A percentile compares a stretch with the other conserved stretches of the same genome.
These are phyloP conservation scores for Coemansia sp. DNA, from an alignment of 192 early-diverging fungal species.

Conservation along the genomic window DNA sequence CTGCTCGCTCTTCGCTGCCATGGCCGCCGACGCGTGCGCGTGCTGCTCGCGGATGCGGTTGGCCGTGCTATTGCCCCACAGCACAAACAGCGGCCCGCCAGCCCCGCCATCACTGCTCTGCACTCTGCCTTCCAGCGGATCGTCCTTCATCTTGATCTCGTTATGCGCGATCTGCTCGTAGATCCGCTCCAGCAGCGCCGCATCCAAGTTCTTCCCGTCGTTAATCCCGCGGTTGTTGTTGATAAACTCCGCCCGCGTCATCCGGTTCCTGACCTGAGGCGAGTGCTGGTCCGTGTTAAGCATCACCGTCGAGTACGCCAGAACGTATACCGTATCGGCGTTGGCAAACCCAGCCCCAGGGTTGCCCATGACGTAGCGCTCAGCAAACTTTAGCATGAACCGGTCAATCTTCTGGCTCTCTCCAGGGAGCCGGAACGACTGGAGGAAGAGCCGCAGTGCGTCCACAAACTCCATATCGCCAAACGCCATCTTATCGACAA, in stretches of 20 bases:
- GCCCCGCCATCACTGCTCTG: slow-evolving; percentile 52
- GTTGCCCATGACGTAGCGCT: slow-evolving; percentile 86
- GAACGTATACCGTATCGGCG: slow-evolving; percentile 91
- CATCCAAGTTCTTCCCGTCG: slow-evolving; percentile 78
- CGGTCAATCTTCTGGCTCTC: slow-evolving; percentile 97
- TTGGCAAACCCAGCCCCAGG: slow-evolving; percentile 77
- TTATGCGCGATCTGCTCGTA: slow-evolving; percentile 81
- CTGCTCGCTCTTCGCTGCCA: slow-evolving; percentile 74
- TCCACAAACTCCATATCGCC: slow-evolving; percentile 70
- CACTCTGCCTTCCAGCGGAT: slow-evolving; percentile 53
- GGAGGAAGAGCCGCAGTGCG: slow-evolving; percentile 82
- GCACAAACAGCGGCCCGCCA: slow-evolving; percentile 39
- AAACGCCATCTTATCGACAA: slow-evolving; percentile 92
- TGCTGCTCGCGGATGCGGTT: slow-evolving; percentile 60
- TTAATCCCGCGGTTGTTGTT: slow-evolving; percentile 94
- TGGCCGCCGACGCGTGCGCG: slow-evolving; percentile 64
- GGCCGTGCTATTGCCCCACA: slow-evolving; percentile 48
- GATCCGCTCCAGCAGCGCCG: slow-evolving; percentile 69
- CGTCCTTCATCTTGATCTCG: slow-evolving; percentile 95
- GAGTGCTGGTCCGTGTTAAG: slow-evolving; percentile 93
- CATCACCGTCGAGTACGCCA: slow-evolving; percentile 93
- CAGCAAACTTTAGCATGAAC: slow-evolving; percentile 98
- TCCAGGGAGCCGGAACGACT: slow-evolving; percentile 89
- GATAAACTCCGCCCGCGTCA: slow-evolving; percentile 86
- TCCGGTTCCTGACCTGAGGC: slow-evolving; percentile 81